Percentiles rank a stretch among this genome's conserved stretches.
These are phyloP conservation scores for Fraxinus baroniana DNA, from an alignment of 305 asterid species.

Conservation along the genomic window DNA sequence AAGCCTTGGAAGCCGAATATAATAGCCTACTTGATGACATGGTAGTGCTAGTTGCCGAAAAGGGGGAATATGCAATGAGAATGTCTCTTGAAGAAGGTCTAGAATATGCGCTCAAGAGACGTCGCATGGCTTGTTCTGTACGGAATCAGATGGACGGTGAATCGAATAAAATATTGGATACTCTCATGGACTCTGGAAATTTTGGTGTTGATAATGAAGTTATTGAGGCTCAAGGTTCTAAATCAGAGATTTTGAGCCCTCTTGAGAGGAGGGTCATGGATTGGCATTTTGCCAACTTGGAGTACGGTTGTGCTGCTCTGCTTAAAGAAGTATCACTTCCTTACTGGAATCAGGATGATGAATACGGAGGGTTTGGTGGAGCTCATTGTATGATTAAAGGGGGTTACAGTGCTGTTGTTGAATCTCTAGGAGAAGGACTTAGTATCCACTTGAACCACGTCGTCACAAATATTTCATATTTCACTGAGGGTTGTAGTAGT, in stretches of 20 bases:
- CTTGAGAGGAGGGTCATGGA: conserved; percentile 98
- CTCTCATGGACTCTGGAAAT: conserved; percentile 31
- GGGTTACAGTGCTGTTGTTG: conserved; percentile 86
- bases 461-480: conserved; percentile 69
- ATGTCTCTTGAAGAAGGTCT: conserved; percentile 98
- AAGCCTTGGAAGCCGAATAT: conserved; percentile 85
- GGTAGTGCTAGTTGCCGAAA: conserved; percentile 82
- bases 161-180: conserved; percentile 32
- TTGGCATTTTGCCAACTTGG: conserved; percentile 99
- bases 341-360: conserved; percentile 96
- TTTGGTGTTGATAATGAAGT: conserved; percentile 33
- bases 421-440: conserved; percentile 85
- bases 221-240: conserved; percentile 30
- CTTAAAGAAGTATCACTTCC: conserved; percentile 94
- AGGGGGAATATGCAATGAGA: conserved; percentile 74
- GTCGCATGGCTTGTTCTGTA: conserved; percentile 39
- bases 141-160: conserved; percentile 30
- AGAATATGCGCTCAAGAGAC: conserved; percentile 73
- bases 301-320: conserved; percentile 96
- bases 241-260: conserved; percentile 63
- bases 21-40: conserved; percentile 94
- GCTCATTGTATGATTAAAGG: conserved; percentile 99
- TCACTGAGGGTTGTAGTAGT: conserved; percentile 33
- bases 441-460: conserved; percentile 64
- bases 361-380: conserved; percentile 98